Conservation (phyloP, 495 filamentous ascomycete genomes). For the Penicillium bovifimosum region DNA sequence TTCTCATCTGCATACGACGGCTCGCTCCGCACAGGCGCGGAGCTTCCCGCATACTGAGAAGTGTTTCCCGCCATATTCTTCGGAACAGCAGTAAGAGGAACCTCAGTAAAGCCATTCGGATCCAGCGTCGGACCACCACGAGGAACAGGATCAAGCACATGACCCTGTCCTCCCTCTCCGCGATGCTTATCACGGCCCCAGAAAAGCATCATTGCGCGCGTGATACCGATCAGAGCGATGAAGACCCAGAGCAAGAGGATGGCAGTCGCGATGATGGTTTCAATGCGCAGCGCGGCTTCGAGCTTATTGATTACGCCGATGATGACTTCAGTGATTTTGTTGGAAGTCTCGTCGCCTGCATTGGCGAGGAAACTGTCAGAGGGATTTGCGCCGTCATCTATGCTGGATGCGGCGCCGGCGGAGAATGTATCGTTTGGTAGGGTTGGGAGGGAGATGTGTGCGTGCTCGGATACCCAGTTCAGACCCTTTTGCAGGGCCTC, state of each 20-base stretch:
- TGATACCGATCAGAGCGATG: conserved; percentile 65
- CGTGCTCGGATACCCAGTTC: conserved; percentile 83
- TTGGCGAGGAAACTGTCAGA: conserved; percentile 70
- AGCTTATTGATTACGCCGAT: conserved; percentile 58
- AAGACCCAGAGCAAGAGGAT: conserved; percentile 72
- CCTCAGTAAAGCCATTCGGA: conserved; percentile 25
- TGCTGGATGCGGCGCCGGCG: conserved; percentile 61
- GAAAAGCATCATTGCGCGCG: conserved; percentile 54
- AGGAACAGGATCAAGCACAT: conserved; percentile 17
- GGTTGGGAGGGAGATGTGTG: conserved; percentile 73
- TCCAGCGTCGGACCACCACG: conserved; percentile 2
- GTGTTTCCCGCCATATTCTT: conserved; percentile 9
- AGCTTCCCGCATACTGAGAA: conserved; percentile 24
- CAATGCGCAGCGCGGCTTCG: conserved; percentile 56
- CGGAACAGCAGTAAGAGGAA: conserved; percentile 30
- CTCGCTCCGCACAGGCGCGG: conserved; percentile 4
- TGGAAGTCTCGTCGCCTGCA: conserved; percentile 59
- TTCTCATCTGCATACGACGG: conserved; percentile 36
- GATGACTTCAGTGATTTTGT: conserved; percentile 77
- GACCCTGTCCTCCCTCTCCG: conserved; percentile 43
- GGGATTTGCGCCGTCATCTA: conserved; percentile 39
- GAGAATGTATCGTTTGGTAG: conserved; percentile 81
- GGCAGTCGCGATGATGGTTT: conserved; percentile 68
- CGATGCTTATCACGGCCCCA: conserved; percentile 37
- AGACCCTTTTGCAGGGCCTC: conserved; percentile 73